Conservation (phyloP, 2,329 filamentous ascomycete species). For the Exophiala viscosa region DNA sequence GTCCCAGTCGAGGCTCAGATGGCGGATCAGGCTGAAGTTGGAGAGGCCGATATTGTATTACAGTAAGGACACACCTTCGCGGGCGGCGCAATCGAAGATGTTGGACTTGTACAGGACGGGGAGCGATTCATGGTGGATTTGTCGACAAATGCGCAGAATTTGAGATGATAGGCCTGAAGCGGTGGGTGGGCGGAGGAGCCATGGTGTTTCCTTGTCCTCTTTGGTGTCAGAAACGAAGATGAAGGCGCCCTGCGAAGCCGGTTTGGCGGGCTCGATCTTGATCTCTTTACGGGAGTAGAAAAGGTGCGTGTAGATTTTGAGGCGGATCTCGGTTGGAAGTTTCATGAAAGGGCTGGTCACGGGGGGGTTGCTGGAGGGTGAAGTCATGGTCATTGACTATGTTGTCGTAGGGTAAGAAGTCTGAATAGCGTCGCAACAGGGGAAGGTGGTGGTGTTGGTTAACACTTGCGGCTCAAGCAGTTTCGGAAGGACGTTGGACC, state of each 20-base stretch:
- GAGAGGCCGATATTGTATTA: conserved; percentile 2
- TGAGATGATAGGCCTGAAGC: conserved; percentile 18
- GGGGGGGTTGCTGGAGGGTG: not conserved
- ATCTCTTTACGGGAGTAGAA: conserved; percentile 3
- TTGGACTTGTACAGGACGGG: conserved; percentile 15
- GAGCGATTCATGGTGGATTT: conserved; percentile 10
- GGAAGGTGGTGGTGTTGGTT: too few species aligned
- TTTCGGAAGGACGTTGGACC: too few species aligned
- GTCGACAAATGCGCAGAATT: conserved; percentile 26
- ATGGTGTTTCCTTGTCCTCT: too few species aligned
- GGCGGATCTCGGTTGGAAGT: conserved; percentile 25
- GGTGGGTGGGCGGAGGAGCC: too few species aligned
- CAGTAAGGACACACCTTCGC: conserved; percentile 1
- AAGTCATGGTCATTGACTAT: too few species aligned
- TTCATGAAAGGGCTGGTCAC: conserved; percentile 11
- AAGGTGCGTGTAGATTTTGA: conserved; percentile 21
- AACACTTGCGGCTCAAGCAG: too few species aligned
- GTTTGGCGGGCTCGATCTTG: not conserved
- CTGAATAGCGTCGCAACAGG: too few species aligned
- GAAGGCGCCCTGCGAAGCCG: not conserved
- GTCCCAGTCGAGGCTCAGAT: conserved; percentile 17
- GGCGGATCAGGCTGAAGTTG: conserved; percentile 9
- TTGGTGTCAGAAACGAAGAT: too few species aligned
- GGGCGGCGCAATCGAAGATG: conserved; percentile 11
- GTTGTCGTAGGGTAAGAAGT: too few species aligned